These are phyloP conservation scores for Mycena alexandri DNA, from an alignment of 768 basidiomycete species.

Conservation along the genomic window DNA sequence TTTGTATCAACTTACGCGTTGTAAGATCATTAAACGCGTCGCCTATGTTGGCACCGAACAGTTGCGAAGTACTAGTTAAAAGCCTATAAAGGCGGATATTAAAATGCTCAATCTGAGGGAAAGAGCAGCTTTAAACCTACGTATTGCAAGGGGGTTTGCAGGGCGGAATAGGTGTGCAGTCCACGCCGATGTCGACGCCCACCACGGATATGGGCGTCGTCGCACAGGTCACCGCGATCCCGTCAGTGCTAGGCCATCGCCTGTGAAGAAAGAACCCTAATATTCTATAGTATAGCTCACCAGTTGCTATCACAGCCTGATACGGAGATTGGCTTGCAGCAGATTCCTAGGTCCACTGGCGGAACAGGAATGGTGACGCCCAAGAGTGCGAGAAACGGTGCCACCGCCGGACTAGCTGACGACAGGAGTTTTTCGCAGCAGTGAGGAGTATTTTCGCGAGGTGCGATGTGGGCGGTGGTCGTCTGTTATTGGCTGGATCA, in stretches of 20 bases:
- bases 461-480: not conserved
- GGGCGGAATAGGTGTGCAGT: conserved; percentile 17
- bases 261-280: conserved; percentile 3
- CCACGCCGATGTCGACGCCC: conserved; percentile 17
- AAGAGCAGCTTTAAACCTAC: conserved; percentile 11
- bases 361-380: conserved; percentile 18
- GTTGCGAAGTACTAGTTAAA: conserved; percentile 6
- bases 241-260: conserved; percentile 12
- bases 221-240: conserved; percentile 15
- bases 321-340: conserved; percentile 16
- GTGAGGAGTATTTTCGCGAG: conserved; percentile 5
- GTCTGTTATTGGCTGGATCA: conserved; percentile 10
- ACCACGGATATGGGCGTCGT: not conserved
- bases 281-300: not conserved
- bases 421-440: conserved; percentile 20
- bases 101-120: not conserved
- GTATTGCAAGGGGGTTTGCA: conserved; percentile 15
- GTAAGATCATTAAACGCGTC: conserved; percentile 22
- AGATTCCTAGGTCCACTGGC: conserved; percentile 15
- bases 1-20: conserved; percentile 10
- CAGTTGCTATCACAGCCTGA: conserved; percentile 20
- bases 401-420: conserved; percentile 15
- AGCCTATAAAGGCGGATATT: conserved; percentile 7
- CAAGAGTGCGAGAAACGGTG: conserved; percentile 16
- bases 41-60: conserved; percentile 8